Evolutionary conservation across 2,329 filamentous ascomycete genomes (phyloP), one percentile per base, ranked within the genome.

Genomic region (Xylariaceae sp.): DNA sequence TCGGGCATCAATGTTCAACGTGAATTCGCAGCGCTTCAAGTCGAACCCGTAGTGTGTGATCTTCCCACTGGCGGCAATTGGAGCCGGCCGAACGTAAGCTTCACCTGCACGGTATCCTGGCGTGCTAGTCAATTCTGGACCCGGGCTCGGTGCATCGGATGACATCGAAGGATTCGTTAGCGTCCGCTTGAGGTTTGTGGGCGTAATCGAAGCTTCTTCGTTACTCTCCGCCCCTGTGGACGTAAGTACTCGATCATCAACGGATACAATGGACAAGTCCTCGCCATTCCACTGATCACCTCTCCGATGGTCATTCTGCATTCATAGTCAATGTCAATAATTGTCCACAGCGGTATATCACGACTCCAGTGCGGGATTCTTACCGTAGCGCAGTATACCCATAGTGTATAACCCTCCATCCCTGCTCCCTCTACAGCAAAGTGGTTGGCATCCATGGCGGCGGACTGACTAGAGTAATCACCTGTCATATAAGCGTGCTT

Each of bases 221-320:
- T 80, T 77, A 13, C 76, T 70, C 70, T 79, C 73, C 65, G 78
- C 72, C 68, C 72, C 66, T 39, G 69, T 63, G 37, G 69, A 56
- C 58, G 71, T 70, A n/a, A 88, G 72, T 13, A 79, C 75, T 57
- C 85, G 87, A 73, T 99, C 95, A 71, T 99, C 92, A 4, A 84
- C 68, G 0, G 91, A 97, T 71, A 86, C 88, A 57, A 99, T 94
- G 4, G 92, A 97, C 39, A 99, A 76, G 72, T 99, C 94, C 74
- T 99, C 94, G 51, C 94, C 94, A 67, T 99, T 99, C 94, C 94
- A 99, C 65, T 91, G 86, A 69, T 99, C 94, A 57, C 94, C 94
- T 76, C 90, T 88, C 70, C 88, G 80, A 71, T 99, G 94, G 62
- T 88, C 88, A 71, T 97, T 99, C 81, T 89, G 65, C 9, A 51